phyloP scores from a whole-genome alignment of 1,139 yeast genomes.

The Scheffersomyces stambukii region DNA sequence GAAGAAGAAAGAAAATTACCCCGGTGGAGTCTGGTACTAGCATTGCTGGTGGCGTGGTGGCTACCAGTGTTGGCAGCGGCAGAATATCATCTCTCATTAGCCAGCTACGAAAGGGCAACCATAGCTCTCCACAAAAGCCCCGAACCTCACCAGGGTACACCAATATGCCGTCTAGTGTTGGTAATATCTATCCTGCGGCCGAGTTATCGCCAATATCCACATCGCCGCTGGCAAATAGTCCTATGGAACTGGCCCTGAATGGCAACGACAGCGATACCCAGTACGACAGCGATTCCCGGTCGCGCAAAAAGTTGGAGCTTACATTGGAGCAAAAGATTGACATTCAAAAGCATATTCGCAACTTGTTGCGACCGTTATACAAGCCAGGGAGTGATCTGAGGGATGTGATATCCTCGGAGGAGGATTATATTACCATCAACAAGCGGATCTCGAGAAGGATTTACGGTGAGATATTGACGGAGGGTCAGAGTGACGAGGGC shows the following conservation, averaged over 20 bases:
- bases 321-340: constrained; percentile 42
- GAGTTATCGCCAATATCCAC: constrained; percentile 10
- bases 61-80: constrained; percentile 3
- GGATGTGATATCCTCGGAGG: constrained; percentile 17
- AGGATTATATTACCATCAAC: constrained; percentile 32
- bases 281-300: background rate
- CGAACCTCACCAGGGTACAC: constrained; percentile 5
- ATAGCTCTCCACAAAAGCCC: constrained; percentile 3
- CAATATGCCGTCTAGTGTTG: constrained; percentile 1
- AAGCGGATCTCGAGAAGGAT: constrained; percentile 41
- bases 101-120: constrained; percentile 17
- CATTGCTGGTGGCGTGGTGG: constrained; percentile 2
- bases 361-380: constrained; percentile 46
- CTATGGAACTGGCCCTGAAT: constrained; percentile 9
- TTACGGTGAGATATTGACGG: constrained; percentile 34
- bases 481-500: too few species aligned
- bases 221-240: constrained; percentile 11
- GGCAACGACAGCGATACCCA: constrained; percentile 8
- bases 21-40: constrained; percentile 7
- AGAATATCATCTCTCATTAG: constrained; percentile 21
- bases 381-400: constrained; percentile 4
- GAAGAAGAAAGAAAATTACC: constrained; percentile 22
- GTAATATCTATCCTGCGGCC: constrained; percentile 2
- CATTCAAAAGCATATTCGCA: constrained; percentile 53
- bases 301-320: constrained; percentile 14